Evolutionary conservation across 2,329 filamentous ascomycete species (phyloP).

Genomic region (Aspergillus sp.): DNA sequence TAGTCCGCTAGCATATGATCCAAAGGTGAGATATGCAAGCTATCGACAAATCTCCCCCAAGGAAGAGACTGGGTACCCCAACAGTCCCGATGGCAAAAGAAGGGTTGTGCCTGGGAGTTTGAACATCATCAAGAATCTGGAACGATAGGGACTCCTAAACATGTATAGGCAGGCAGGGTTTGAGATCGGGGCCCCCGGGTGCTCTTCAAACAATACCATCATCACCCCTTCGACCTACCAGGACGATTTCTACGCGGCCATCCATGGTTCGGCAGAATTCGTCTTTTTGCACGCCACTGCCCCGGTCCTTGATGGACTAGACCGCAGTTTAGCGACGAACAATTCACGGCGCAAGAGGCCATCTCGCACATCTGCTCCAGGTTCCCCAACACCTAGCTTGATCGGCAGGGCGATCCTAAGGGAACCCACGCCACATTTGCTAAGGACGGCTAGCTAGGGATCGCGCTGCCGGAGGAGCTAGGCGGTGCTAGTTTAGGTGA

Average conservation of each 20-base stretch:
- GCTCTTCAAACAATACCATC: too few species aligned
- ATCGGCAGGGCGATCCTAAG: slow-evolving; percentile 61
- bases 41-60: too few species aligned
- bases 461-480: slow-evolving; percentile 63
- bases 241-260: background rate
- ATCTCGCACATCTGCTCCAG: slow-evolving; percentile 58
- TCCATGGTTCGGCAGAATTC: too few species aligned
- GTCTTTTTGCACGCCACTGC: slow-evolving; percentile 26
- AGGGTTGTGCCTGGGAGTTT: too few species aligned
- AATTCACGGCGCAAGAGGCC: slow-evolving; percentile 62
- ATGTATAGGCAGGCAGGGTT: too few species aligned
- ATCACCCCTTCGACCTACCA: background rate
- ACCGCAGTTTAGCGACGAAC: slow-evolving; percentile 63
- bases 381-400: slow-evolving; percentile 62
- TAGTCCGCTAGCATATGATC: too few species aligned
- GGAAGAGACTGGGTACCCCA: too few species aligned
- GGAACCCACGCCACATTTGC: slow-evolving; percentile 69
- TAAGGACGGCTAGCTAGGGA: slow-evolving; percentile 70
- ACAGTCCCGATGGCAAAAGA: too few species aligned
- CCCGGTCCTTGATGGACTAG: slow-evolving; percentile 55
- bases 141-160: too few species aligned
- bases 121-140: too few species aligned
- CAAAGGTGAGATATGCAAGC: too few species aligned
- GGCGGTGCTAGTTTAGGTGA: slow-evolving; percentile 61
- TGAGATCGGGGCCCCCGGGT: too few species aligned